Percentiles rank a stretch among this genome's conserved stretches.
Conservation (phyloP, 306 rosid genomes). For the Sindora glabra region DNA sequence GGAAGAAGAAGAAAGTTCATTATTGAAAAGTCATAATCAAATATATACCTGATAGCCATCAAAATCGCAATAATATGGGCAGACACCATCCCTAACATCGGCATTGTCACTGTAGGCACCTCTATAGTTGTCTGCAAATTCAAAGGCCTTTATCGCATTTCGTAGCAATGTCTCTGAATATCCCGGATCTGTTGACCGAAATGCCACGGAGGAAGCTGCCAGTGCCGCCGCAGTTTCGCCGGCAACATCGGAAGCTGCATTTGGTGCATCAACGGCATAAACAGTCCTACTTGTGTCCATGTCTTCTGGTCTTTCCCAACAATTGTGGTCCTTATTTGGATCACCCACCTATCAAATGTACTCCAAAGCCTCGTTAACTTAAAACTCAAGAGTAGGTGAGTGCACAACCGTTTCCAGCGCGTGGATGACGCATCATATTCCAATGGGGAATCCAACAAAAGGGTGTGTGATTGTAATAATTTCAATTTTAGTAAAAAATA, state of each 20-base stretch:
- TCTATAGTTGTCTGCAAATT: constrained; percentile 63
- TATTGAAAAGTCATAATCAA: neutral
- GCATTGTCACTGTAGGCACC: constrained; percentile 89
- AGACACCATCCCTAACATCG: constrained; percentile 51
- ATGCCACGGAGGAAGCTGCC: constrained; percentile 72
- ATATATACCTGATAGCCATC: constrained; percentile 72
- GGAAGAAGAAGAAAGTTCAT: neutral
- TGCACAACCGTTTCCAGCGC: neutral
- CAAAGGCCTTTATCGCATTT: constrained; percentile 63
- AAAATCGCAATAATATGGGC: constrained; percentile 89
- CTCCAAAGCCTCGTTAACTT: too few relatives aligned
- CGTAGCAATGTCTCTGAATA: constrained; percentile 62
- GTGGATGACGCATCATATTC: neutral
- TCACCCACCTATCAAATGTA: constrained; percentile 61
- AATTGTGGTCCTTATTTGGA: constrained; percentile 62
- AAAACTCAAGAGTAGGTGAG: neutral
- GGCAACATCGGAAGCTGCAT: constrained; percentile 79
- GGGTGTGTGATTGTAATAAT: too few relatives aligned
- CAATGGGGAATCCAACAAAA: neutral
- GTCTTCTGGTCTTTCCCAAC: constrained; percentile 98
- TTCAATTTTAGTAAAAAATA: too few relatives aligned
- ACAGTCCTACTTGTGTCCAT: constrained; percentile 79
- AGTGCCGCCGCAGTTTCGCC: constrained; percentile 87
- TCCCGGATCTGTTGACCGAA: constrained; percentile 56
- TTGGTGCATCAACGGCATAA: constrained; percentile 84